Conservation (phyloP, 2,329 filamentous ascomycete species). For the Coniochaeta sp. region DNA sequence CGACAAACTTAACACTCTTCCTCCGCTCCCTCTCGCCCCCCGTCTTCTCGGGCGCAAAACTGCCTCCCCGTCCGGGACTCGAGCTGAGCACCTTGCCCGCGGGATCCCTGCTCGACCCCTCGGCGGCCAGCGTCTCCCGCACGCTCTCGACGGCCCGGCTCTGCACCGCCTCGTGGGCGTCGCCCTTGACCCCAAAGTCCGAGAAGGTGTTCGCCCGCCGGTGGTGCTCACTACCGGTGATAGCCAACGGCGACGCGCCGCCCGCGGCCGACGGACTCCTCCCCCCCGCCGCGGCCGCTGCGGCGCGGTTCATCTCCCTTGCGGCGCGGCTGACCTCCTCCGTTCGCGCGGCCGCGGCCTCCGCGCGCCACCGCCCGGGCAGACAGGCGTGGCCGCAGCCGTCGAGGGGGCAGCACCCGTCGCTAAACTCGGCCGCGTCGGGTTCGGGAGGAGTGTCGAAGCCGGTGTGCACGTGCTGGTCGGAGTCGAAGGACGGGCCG, state of each 20-base stretch:
- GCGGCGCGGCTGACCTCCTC: conserved; percentile 46
- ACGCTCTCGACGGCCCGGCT: conserved; percentile 55
- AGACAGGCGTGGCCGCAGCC: conserved; percentile 59
- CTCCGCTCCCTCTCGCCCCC: conserved; percentile 42
- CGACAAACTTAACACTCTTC: conserved; percentile 57
- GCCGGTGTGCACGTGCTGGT: conserved; percentile 6
- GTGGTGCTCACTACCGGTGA: not conserved
- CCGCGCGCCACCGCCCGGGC: conserved; percentile 46
- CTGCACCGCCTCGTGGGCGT: conserved; percentile 47
- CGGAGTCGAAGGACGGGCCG: conserved; percentile 22
- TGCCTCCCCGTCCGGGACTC: conserved; percentile 28
- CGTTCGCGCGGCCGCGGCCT: conserved; percentile 33
- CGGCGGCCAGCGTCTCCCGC: conserved; percentile 39
- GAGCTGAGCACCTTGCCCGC: conserved; percentile 36
- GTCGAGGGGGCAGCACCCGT: conserved; percentile 57
- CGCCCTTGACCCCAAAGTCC: conserved; percentile 31
- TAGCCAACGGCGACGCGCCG: not conserved
- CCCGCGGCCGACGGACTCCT: not conserved
- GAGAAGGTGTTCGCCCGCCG: conserved; percentile 3
- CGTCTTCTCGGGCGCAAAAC: not conserved
- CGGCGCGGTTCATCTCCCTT: conserved; percentile 25
- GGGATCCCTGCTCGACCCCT: conserved; percentile 9
- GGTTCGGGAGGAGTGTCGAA: conserved; percentile 11
- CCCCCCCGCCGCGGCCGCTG: conserved; percentile 4
- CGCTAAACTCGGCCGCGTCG: conserved; percentile 30